These are phyloP conservation scores for Cordyceps farinosa DNA, from an alignment of 2,329 filamentous ascomycete species.

Conservation along the genomic window DNA sequence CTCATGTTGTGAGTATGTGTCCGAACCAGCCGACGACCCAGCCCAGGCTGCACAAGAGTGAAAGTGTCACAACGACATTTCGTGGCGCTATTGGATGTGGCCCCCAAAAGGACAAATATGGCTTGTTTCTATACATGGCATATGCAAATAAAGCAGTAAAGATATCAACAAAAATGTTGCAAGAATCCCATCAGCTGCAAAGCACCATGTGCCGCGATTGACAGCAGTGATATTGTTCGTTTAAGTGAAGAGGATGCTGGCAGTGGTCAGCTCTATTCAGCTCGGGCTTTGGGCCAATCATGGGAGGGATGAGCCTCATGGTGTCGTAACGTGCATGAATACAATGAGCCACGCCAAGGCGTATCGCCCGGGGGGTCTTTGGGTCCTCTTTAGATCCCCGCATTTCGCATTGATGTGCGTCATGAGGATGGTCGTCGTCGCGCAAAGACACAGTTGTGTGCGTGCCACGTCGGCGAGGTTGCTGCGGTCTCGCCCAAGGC, in stretches of 20 bases:
- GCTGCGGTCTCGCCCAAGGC: not conserved
- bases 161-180: not conserved
- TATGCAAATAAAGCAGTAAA: constrained; percentile 1
- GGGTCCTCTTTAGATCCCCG: not conserved
- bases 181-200: not conserved
- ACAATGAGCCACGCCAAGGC: constrained; percentile 6
- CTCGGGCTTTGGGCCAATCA: not conserved
- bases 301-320: not conserved
- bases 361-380: not conserved
- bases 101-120: not conserved
- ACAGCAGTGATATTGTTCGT: not conserved
- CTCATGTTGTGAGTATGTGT: not conserved
- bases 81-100: not conserved
- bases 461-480: not conserved
- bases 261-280: constrained; percentile 6
- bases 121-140: not conserved
- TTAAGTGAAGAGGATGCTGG: not conserved
- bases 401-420: not conserved
- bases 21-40: not conserved
- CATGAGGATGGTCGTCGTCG: not conserved
- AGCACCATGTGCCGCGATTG: constrained; percentile 4
- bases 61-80: not conserved
- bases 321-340: not conserved
- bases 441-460: not conserved
- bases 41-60: not conserved